phyloP scores from a whole-genome alignment of 2,329 filamentous ascomycete species.

The Pseudogymnoascus sp. region DNA sequence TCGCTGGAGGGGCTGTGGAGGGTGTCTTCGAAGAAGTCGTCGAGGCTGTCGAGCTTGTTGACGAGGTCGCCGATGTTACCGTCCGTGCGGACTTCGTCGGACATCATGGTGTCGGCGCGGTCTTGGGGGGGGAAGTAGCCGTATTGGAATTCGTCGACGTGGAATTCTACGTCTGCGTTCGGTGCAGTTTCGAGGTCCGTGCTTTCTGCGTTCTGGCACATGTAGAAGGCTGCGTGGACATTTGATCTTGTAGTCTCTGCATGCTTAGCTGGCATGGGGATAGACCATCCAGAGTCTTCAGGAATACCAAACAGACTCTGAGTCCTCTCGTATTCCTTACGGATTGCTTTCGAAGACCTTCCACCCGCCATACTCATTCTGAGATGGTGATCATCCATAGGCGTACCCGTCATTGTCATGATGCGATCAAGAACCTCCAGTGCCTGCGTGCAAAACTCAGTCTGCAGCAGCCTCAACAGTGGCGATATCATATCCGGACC shows the following conservation, averaged over 20 bases:
- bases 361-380: slow-evolving; percentile 97
- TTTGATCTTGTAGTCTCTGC: slow-evolving; percentile 80
- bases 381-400: slow-evolving; percentile 88
- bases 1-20: slow-evolving; percentile 50
- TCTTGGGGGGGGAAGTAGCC: slow-evolving; percentile 55
- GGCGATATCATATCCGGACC: slow-evolving; percentile 94
- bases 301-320: slow-evolving; percentile 95
- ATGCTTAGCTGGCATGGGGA: slow-evolving; percentile 85
- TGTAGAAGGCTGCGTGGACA: slow-evolving; percentile 93
- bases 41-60: slow-evolving; percentile 66
- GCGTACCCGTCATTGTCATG: slow-evolving; percentile 84
- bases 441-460: slow-evolving; percentile 87
- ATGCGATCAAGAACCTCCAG: slow-evolving; percentile 88
- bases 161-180: slow-evolving; percentile 84
- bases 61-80: slow-evolving; percentile 76
- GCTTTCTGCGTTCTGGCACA: slow-evolving; percentile 62
- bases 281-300: slow-evolving; percentile 91
- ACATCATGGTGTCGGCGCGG: slow-evolving; percentile 78
- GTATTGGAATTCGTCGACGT: slow-evolving; percentile 67
- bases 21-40: slow-evolving; percentile 70
- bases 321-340: slow-evolving; percentile 90
- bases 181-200: slow-evolving; percentile 52
- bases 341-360: slow-evolving; percentile 66
- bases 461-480: slow-evolving; percentile 78
- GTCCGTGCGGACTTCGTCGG: slow-evolving; percentile 59